Conservation (phyloP, 768 basidiomycete species). For the Termitomyces titanicus region DNA sequence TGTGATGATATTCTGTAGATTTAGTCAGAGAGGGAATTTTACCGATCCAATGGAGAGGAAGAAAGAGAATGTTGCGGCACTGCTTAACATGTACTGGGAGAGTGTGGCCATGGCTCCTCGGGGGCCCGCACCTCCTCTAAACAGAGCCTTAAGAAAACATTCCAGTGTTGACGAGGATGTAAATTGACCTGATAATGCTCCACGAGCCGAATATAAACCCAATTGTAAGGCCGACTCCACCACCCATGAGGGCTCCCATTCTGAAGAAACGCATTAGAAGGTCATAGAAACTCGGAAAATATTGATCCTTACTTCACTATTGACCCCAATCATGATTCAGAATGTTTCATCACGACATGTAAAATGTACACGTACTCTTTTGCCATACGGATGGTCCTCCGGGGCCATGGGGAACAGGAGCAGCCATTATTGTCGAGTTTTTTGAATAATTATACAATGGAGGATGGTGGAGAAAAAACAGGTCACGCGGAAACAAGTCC, state of each 20-base stretch:
- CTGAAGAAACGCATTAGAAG: conserved; percentile 34
- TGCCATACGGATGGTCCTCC: conserved; percentile 68
- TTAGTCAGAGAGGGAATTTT: conserved; percentile 19
- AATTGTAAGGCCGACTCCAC: conserved; percentile 92
- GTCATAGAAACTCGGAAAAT: conserved; percentile 1
- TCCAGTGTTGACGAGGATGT: not conserved
- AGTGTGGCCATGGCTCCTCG: conserved; percentile 87
- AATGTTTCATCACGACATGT: conserved; percentile 1
- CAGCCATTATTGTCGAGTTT: conserved; percentile 16
- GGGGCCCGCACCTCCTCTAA: conserved; percentile 86
- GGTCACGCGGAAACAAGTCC: conserved; percentile 11
- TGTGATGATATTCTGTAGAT: conserved; percentile 1
- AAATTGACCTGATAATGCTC: conserved; percentile 78
- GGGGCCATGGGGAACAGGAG: conserved; percentile 27
- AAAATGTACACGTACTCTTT: conserved; percentile 52
- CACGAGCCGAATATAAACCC: conserved; percentile 97
- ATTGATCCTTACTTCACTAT: conserved; percentile 52
- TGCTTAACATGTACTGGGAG: conserved; percentile 97
- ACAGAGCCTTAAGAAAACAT: not conserved
- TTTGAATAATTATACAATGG: not conserved
- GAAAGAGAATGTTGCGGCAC: conserved; percentile 95
- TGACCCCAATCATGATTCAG: conserved; percentile 2
- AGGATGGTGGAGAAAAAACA: conserved; percentile 6
- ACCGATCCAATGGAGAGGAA: conserved; percentile 96
- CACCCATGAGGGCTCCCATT: conserved; percentile 92